These are phyloP conservation scores for Ophiosphaerella narmari DNA, from an alignment of 2,329 filamentous ascomycete genomes.

Conservation along the genomic window DNA sequence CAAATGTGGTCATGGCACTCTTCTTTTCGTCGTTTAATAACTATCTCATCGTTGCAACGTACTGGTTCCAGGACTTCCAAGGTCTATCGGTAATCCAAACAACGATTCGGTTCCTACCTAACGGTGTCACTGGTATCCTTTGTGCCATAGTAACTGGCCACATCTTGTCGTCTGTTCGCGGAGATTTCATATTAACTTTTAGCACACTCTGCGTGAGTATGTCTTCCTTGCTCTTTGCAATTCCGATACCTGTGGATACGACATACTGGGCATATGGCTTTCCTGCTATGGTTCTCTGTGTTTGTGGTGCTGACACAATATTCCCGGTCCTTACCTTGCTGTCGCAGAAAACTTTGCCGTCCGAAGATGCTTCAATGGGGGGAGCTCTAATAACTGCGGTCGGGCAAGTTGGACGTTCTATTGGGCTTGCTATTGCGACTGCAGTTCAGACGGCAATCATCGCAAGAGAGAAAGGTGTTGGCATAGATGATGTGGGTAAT, in stretches of 20 bases:
- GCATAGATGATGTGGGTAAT: slow-evolving; percentile 33
- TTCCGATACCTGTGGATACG: slow-evolving; percentile 64
- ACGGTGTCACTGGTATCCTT: slow-evolving; percentile 63
- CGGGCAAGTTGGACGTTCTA: slow-evolving; percentile 66
- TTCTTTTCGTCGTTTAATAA: slow-evolving; percentile 73
- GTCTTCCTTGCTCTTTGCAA: slow-evolving; percentile 65
- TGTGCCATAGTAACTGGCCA: slow-evolving; percentile 58
- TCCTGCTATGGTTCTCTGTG: slow-evolving; percentile 67
- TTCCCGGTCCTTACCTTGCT: slow-evolving; percentile 70
- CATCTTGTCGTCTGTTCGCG: slow-evolving; percentile 56
- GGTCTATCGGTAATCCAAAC: slow-evolving; percentile 66
- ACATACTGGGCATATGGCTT: slow-evolving; percentile 71
- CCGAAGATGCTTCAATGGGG: slow-evolving; percentile 68
- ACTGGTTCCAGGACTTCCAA: slow-evolving; percentile 72
- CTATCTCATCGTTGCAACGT: slow-evolving; percentile 69
- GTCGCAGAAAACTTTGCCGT: slow-evolving; percentile 64
- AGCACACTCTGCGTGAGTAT: slow-evolving; percentile 62
- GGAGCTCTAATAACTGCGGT: slow-evolving; percentile 71
- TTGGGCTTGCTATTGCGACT: slow-evolving; percentile 69
- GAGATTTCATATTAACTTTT: slow-evolving; percentile 61
- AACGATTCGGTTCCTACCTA: slow-evolving; percentile 70
- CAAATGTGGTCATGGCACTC: slow-evolving; percentile 67
- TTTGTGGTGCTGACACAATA: slow-evolving; percentile 69
- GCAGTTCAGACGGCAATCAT: slow-evolving; percentile 65
- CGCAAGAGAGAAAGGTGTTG: slow-evolving; percentile 28